Percentiles rank a stretch among this genome's conserved stretches.
Evolutionary conservation across 345 rosid genomes (phyloP).

Genomic region (Ricinus communis): DNA sequence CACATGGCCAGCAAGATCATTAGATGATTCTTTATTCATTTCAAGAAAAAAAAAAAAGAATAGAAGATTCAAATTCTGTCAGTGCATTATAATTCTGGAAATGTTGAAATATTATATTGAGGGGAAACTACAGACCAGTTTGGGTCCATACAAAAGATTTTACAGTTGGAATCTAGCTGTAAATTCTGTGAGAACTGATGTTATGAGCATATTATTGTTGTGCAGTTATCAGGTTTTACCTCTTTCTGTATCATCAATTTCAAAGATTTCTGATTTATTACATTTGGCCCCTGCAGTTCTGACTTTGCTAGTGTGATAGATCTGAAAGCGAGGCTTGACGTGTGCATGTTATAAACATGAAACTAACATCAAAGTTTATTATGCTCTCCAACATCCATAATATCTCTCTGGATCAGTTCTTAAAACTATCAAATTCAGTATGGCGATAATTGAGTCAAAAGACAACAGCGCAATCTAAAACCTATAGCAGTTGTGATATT

Average conservation of each 20-base stretch:
- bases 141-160: slow-evolving; percentile 13
- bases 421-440: not conserved
- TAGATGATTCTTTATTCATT: slow-evolving; percentile 57
- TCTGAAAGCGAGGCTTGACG: slow-evolving; percentile 12
- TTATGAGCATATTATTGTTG: not conserved
- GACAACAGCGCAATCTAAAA: not conserved
- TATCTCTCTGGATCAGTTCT: not conserved
- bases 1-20: slow-evolving; percentile 25
- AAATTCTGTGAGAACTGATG: not conserved
- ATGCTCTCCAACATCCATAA: no score
- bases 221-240: not conserved
- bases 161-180: not conserved
- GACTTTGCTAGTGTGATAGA: not conserved
- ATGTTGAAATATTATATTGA: slow-evolving; percentile 1
- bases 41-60: not conserved
- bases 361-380: no score
- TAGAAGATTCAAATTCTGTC: slow-evolving; percentile 6
- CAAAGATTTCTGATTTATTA: not conserved
- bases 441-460: slow-evolving; percentile 8
- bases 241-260: not conserved
- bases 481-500: no score
- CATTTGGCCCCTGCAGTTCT: not conserved
- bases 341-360: not conserved
- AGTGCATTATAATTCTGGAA: not conserved
- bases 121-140: not conserved